Conservation (phyloP, 768 basidiomycete species). For the Gymnopilus dilepis region DNA sequence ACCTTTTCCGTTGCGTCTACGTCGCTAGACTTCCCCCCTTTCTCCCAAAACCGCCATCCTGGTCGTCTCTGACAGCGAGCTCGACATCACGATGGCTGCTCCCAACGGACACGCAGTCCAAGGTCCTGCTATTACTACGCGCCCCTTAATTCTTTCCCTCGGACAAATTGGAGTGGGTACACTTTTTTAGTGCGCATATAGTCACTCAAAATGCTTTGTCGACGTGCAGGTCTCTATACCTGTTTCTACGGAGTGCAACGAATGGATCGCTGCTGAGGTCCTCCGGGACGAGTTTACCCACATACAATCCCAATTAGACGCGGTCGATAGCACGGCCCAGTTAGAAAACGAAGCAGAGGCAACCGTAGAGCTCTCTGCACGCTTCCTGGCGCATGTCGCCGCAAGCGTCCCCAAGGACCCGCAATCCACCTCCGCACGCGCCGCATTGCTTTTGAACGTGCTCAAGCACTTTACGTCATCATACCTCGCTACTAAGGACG, state of each 20-base stretch:
- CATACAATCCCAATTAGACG: constrained; percentile 60
- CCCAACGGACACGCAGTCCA: constrained; percentile 43
- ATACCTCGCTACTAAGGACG: constrained; percentile 74
- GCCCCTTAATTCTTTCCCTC: constrained; percentile 52
- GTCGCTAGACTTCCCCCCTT: constrained; percentile 28
- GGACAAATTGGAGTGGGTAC: constrained; percentile 58
- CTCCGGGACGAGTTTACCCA: constrained; percentile 88
- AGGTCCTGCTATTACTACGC: constrained; percentile 45
- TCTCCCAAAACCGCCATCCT: constrained; percentile 26
- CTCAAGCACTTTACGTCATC: constrained; percentile 79
- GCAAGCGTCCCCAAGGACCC: constrained; percentile 62
- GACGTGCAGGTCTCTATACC: constrained; percentile 77
- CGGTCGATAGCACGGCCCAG: constrained; percentile 56
- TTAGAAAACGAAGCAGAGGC: constrained; percentile 64
- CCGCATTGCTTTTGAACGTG: constrained; percentile 72
- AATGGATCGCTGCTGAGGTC: constrained; percentile 94
- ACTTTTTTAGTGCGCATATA: constrained; percentile 13
- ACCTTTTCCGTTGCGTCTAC: constrained; percentile 30
- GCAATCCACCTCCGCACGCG: constrained; percentile 56
- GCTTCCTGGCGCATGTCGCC: constrained; percentile 82
- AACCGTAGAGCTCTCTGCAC: constrained; percentile 77
- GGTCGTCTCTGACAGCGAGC: constrained; percentile 30
- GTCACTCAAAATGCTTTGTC: constrained; percentile 9
- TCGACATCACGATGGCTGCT: constrained; percentile 41
- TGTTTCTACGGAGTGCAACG: constrained; percentile 77